Base-by-base conservation (phyloP, 169 alveolate genomes). In the Eimeria necatrix region DNA sequence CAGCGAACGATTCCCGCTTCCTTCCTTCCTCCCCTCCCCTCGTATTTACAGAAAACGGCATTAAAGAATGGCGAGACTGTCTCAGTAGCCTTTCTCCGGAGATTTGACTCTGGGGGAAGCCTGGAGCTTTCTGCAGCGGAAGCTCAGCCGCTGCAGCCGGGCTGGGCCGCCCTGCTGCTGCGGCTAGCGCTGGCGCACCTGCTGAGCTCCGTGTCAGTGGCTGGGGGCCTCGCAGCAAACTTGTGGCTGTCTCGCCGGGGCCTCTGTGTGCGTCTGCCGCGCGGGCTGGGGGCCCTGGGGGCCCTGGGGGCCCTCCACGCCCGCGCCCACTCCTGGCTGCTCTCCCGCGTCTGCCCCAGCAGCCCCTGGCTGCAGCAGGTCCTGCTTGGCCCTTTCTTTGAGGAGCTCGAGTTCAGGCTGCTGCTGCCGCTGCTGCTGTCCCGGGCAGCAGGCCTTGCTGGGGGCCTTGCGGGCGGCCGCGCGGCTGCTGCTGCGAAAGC, bases 341-440 rank as follows among this genome's bases (percentile, higher is more conserved):
- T 76, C 61, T 20, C 32, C 61, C 24, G 41, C 32, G 6, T 76
- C 87, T 14, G 24, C 24, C 87, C 87, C 26, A 14, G 26, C 59
- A 41, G 87, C 87, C 61, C 61, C 41, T 41, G 61, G 61, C 61
- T 76, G 2, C 87, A 76, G 87, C 87, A 48, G 87, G 61, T 76
- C 32, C 87, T 76, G 26, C 61, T 76, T 5, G 87, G 87, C 32
- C 87, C 87, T 10, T 26, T 76, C 46, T 26, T 76, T 4, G 87
- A 76, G 61, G 87, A 76, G 64, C 87, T 76, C 32, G 46, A 76
- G 26, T 76, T 76, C 18, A 56, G 87, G 24, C 46, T 32, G 61
- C 64, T 48, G 24, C 87, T 76, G 32, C 87, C 87, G 53, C 61
- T 32, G 59, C 61, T 76, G 61, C 87, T 76, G n/a, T n/a, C 61